A percentile compares a stretch with the other conserved stretches of the same genome.
Conservation (phyloP, 2,329 filamentous ascomycete genomes). For the Penicillium thymicola region DNA sequence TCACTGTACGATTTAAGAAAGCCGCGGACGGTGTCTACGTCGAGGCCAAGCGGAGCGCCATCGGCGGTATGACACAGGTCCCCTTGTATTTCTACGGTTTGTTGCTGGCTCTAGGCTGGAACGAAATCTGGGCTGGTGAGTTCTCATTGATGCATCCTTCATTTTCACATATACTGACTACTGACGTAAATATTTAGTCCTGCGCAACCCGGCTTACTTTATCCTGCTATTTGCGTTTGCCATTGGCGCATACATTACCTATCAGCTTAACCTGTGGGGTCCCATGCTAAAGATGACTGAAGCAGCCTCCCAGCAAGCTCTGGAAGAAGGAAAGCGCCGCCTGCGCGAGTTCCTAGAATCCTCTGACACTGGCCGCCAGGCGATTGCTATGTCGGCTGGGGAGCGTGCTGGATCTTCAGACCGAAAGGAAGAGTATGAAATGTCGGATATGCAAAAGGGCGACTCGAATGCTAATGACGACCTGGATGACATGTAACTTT, state of each 20-base stretch:
- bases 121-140: constrained; percentile 92
- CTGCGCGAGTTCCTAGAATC: constrained; percentile 85
- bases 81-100: constrained; percentile 92
- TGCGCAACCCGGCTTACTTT: constrained; percentile 92
- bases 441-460: constrained; percentile 41
- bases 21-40: constrained; percentile 96
- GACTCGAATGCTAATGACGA: constrained; percentile 26
- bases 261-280: constrained; percentile 90
- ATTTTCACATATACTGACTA: neutral
- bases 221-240: constrained; percentile 75
- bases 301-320: constrained; percentile 77
- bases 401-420: constrained; percentile 35
- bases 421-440: constrained; percentile 56
- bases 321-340: constrained; percentile 89
- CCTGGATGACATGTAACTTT: constrained; percentile 36
- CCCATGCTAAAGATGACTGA: constrained; percentile 95
- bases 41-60: constrained; percentile 93
- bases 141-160: constrained; percentile 17
- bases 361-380: constrained; percentile 79
- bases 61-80: constrained; percentile 90
- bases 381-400: constrained; percentile 67
- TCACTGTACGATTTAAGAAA: constrained; percentile 96
- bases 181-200: constrained; percentile 56
- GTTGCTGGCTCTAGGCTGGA: constrained; percentile 92
- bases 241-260: constrained; percentile 81